Percentiles rank a stretch among this genome's conserved stretches.
Evolutionary conservation across 2,329 filamentous ascomycete species (phyloP).

Genomic region (Cyanodermella asteris): DNA sequence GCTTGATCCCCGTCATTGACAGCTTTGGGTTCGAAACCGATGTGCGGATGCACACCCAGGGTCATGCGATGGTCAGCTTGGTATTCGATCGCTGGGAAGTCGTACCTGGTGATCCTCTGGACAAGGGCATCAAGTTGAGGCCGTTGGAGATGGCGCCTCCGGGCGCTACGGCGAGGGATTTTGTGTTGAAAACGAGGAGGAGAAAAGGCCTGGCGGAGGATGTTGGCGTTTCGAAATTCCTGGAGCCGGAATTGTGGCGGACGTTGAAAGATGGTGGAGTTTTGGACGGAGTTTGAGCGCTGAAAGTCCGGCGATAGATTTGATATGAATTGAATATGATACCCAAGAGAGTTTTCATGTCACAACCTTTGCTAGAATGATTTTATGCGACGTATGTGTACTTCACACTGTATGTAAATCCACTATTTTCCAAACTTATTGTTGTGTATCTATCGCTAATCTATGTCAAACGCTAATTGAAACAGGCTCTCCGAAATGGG

Average conservation of each 20-base stretch:
- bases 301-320: too few species aligned
- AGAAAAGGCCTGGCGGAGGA: constrained; percentile 91
- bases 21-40: constrained; percentile 97
- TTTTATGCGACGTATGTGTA: too few species aligned
- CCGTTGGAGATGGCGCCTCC: constrained; percentile 73
- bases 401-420: too few species aligned
- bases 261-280: constrained; percentile 75
- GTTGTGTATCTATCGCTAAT: too few species aligned
- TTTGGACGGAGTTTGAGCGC: constrained; percentile 37
- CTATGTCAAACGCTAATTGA: too few species aligned
- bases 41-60: constrained; percentile 84
- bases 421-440: too few species aligned
- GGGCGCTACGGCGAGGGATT: constrained; percentile 80
- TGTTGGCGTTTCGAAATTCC: constrained; percentile 83
- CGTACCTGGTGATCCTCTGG: constrained; percentile 84
- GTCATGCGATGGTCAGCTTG: constrained; percentile 69
- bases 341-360: too few species aligned
- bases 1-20: constrained; percentile 87
- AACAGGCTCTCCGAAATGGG: too few species aligned
- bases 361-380: too few species aligned
- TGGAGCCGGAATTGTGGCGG: constrained; percentile 84
- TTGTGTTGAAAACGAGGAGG: constrained; percentile 84
- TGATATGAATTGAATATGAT: too few species aligned
- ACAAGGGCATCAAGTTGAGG: constrained; percentile 60
- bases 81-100: constrained; percentile 94